Base-by-base conservation (phyloP, 139 green algal species). In the Limnomonas spitsbergensis region DNA sequence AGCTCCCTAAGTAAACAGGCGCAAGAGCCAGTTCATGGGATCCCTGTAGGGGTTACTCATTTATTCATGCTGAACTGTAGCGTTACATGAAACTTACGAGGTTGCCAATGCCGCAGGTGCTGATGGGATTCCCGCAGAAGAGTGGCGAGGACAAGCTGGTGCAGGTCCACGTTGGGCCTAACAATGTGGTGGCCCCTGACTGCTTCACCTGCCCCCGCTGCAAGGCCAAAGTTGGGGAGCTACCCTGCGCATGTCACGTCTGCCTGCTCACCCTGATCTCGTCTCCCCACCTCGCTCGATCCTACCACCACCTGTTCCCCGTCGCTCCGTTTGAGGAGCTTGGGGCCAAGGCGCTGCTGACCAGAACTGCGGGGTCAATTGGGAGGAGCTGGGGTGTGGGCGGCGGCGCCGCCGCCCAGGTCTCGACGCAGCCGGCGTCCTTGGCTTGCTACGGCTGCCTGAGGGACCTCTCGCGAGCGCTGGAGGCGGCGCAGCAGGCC, bases 271-370 rank as follows among this genome's bases (percentile, higher is more conserved):
- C 94, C 20, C 89, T 99, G n/a, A 93, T 99, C 6, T 96, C 94
- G 0, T 96, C 93, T 0, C 90, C 96, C 1, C 95, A 99, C 84
- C 81, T 99, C 20, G 96, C 96, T 1, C 86, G 96, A 31, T 97
- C 93, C 53, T 99, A 99, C 85, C 96, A 99, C 83, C 96, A 99
- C 86, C 87, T 99, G 3, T 99, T 99, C 80, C 96, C 96, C 0
- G 90, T 98, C 0, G 52, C 81, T 27, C 83, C 86, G 0, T 99
- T 94, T 69, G 39, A 84, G 0, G 94, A 98, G 40, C 74, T 93
- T 9, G 1, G 40, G 1, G 7, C 47, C 26, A 37, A 34, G 9
- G 61, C 61, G 29, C 61, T 72, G 61, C 9, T 20, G 26, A 37
- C 9, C 7, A 72, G 9, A 24, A 20, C 61, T 34, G 7, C 9